A percentile compares a stretch with the other conserved stretches of the same genome.
Evolutionary conservation across 805 yeast species (phyloP).

Genomic region (Kuraishia hungarica): DNA sequence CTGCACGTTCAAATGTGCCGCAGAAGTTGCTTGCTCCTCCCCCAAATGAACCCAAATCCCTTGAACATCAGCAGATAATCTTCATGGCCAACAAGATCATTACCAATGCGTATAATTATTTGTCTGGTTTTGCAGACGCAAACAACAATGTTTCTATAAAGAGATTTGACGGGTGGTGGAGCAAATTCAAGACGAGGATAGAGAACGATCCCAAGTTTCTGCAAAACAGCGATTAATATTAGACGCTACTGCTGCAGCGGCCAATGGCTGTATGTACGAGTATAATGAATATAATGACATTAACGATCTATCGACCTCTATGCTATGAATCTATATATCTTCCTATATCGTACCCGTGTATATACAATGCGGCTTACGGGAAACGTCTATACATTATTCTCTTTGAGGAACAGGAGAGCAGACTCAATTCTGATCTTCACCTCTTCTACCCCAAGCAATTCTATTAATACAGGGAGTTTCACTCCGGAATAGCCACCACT

Average conservation of each 20-base stretch:
- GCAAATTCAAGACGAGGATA: constrained; percentile 68
- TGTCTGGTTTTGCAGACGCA: constrained; percentile 78
- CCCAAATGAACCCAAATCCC: constrained; percentile 13
- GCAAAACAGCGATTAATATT: constrained; percentile 31
- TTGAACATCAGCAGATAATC: constrained; percentile 28
- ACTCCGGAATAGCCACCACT: constrained; percentile 68
- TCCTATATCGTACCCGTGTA: background rate
- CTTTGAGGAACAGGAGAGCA: background rate
- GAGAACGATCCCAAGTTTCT: constrained; percentile 78
- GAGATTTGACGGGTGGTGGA: constrained; percentile 94
- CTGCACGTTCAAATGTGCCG: constrained; percentile 12
- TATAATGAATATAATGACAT: background rate
- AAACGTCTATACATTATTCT: background rate
- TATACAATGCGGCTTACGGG: no score
- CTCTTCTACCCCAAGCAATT: constrained; percentile 41
- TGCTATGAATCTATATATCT: background rate
- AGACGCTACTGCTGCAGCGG: background rate
- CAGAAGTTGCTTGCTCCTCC: constrained; percentile 24
- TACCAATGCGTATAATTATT: constrained; percentile 82
- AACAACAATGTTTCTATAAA: constrained; percentile 80
- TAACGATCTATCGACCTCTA: background rate
- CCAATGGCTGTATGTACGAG: background rate
- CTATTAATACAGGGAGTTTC: constrained; percentile 48
- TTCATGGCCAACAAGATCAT: constrained; percentile 80
- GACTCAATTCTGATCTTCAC: constrained; percentile 17